phyloP scores from a whole-genome alignment of 2,329 filamentous ascomycete species.

The Cladophialophora psammophila region DNA sequence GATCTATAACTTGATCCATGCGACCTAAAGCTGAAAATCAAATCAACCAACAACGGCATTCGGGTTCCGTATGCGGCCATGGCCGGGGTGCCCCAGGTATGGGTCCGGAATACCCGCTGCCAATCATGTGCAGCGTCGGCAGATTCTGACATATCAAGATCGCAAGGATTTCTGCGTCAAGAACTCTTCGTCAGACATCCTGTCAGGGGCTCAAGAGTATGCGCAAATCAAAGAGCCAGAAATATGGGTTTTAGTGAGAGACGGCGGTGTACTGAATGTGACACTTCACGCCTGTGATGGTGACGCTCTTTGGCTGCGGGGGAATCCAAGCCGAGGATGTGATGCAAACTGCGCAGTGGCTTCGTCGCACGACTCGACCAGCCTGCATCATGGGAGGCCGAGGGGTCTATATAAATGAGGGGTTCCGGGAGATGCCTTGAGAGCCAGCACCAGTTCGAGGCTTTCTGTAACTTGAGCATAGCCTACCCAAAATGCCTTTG shows the following conservation, averaged over 20 bases:
- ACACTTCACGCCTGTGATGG: too few species aligned
- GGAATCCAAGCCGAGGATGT: too few species aligned
- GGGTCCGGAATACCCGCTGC: background rate
- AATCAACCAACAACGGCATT: background rate
- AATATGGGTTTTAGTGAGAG: too few species aligned
- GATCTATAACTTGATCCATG: background rate
- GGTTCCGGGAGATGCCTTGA: too few species aligned
- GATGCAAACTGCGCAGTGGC: too few species aligned
- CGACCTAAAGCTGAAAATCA: background rate
- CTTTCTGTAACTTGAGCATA: background rate
- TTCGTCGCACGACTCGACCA: too few species aligned
- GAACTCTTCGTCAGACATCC: background rate
- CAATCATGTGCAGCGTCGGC: background rate
- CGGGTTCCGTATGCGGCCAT: background rate
- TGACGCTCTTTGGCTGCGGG: too few species aligned
- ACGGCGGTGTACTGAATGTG: too few species aligned
- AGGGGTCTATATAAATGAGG: too few species aligned
- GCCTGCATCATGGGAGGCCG: too few species aligned
- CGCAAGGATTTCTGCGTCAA: background rate
- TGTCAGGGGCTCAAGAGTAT: background rate
- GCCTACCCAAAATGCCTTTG: conserved; percentile 17
- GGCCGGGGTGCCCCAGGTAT: background rate
- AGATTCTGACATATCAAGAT: background rate
- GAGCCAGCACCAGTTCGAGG: too few species aligned
- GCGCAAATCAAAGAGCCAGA: too few species aligned